phyloP scores from a whole-genome alignment of 2,329 filamentous ascomycete genomes.

The Tolypocladium album region DNA sequence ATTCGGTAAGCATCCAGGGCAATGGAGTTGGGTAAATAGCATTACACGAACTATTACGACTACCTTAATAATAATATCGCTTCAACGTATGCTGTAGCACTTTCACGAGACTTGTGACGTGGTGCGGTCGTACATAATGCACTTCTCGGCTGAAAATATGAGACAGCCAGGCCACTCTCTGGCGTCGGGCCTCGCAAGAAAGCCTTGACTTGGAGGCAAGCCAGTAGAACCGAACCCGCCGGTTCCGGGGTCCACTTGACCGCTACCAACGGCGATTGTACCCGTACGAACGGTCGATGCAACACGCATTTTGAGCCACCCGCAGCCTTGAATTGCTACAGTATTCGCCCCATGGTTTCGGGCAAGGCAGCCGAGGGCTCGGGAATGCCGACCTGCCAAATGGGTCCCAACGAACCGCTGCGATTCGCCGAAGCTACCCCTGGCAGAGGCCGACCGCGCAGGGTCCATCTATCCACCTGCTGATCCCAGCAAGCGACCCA shows the following conservation, averaged over 20 bases:
- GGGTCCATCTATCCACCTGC: not conserved
- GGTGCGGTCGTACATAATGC: not conserved
- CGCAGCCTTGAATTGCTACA: not conserved
- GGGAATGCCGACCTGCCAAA: not conserved
- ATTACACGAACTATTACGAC: not conserved
- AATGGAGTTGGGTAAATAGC: not conserved
- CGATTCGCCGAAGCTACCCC: not conserved
- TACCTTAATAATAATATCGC: not conserved
- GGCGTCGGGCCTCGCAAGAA: not conserved
- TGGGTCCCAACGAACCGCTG: not conserved
- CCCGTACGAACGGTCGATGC: no score
- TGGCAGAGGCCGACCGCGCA: not conserved
- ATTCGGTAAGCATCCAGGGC: not conserved
- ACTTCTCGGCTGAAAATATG: not conserved
- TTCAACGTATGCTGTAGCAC: not conserved
- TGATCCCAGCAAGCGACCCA: not conserved
- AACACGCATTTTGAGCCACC: no score
- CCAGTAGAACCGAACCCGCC: not conserved
- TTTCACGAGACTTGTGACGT: not conserved
- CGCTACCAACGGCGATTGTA: no score
- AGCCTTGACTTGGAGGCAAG: not conserved
- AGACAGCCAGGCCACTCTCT: not conserved
- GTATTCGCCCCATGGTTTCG: no score
- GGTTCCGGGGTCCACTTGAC: no score
- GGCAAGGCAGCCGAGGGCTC: no score